Evolutionary conservation across 441 rosid species (phyloP).

Genomic region (Populus tomentosa): DNA sequence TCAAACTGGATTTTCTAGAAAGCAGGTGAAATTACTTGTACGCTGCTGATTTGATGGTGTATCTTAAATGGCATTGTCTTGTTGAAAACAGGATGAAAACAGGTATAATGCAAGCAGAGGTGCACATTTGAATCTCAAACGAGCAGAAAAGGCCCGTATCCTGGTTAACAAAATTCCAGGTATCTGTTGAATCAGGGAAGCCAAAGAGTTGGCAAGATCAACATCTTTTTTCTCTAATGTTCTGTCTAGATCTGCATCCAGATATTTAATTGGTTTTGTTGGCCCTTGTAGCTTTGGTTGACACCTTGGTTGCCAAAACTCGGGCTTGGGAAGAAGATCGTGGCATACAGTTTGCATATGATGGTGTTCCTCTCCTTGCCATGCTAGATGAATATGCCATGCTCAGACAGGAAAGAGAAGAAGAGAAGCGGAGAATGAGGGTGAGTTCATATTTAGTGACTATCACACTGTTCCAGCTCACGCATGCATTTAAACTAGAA

Average conservation of each 20-base stretch:
- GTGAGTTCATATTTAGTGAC: constrained; percentile 31
- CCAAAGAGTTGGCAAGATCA: neutral
- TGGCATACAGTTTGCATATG: constrained; percentile 62
- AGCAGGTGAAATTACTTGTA: neutral
- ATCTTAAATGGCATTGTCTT: constrained; percentile 13
- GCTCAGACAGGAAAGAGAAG: constrained; percentile 96
- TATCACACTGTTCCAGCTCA: neutral
- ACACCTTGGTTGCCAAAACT: constrained; percentile 76
- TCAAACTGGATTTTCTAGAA: neutral
- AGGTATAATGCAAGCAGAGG: constrained; percentile 95
- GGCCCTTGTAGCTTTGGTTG: constrained; percentile 61
- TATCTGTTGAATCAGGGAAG: constrained; percentile 21
- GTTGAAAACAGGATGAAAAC: constrained; percentile 81
- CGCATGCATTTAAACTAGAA: neutral
- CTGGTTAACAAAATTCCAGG: constrained; percentile 97
- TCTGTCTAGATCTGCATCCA: neutral
- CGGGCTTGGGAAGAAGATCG: constrained; percentile 87
- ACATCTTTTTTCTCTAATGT: neutral
- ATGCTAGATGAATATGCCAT: constrained; percentile 97
- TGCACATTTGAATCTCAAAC: constrained; percentile 97
- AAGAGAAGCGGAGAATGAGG: constrained; percentile 77
- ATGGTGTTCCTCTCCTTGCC: constrained; percentile 90
- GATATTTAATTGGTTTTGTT: constrained; percentile 7
- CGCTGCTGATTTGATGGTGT: neutral
- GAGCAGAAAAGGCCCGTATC: constrained; percentile 90